phyloP scores from a whole-genome alignment of 2,329 filamentous ascomycete species.

The Botryotinia narcissicola region DNA sequence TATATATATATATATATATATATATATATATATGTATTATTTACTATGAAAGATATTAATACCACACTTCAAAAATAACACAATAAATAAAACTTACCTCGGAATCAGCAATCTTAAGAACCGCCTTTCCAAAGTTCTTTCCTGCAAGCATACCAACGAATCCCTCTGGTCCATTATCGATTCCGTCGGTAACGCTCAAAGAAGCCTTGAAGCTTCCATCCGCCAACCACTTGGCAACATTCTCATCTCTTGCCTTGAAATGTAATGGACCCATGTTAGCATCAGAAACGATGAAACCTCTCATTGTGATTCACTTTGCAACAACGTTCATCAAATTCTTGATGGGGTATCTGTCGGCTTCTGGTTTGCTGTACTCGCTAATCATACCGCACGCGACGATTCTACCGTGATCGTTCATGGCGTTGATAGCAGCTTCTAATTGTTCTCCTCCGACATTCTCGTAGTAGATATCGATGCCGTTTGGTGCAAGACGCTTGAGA shows the following conservation, averaged over 20 bases:
- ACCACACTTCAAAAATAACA: too few relatives aligned
- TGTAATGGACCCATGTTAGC: slow-evolving; percentile 60
- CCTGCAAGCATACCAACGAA: slow-evolving; percentile 66
- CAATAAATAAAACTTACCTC: slow-evolving; percentile 18
- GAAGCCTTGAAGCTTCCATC: slow-evolving; percentile 64
- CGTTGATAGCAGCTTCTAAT: slow-evolving; percentile 63
- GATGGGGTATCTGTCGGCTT: slow-evolving; percentile 56
- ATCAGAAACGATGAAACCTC: slow-evolving; percentile 66
- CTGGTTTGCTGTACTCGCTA: slow-evolving; percentile 61
- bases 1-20: too few relatives aligned
- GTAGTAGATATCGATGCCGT: slow-evolving; percentile 78
- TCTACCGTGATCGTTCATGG: slow-evolving; percentile 62
- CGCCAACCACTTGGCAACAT: slow-evolving; percentile 65
- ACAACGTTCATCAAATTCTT: slow-evolving; percentile 60
- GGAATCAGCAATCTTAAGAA: slow-evolving; percentile 56
- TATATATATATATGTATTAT: not conserved
- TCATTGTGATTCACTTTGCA: slow-evolving; percentile 59
- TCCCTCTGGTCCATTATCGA: slow-evolving; percentile 64
- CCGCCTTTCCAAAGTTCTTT: slow-evolving; percentile 71
- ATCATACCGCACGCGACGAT: slow-evolving; percentile 65
- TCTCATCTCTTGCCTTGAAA: slow-evolving; percentile 60
- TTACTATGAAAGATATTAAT: not conserved
- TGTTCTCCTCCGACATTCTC: slow-evolving; percentile 79
- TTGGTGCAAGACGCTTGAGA: slow-evolving; percentile 62
- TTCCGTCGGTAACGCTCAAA: slow-evolving; percentile 60